A percentile compares a stretch with the other conserved stretches of the same genome.
Evolutionary conservation across 2,329 filamentous ascomycete genomes (phyloP).

Genomic region (Pestalotiopsis sp.): DNA sequence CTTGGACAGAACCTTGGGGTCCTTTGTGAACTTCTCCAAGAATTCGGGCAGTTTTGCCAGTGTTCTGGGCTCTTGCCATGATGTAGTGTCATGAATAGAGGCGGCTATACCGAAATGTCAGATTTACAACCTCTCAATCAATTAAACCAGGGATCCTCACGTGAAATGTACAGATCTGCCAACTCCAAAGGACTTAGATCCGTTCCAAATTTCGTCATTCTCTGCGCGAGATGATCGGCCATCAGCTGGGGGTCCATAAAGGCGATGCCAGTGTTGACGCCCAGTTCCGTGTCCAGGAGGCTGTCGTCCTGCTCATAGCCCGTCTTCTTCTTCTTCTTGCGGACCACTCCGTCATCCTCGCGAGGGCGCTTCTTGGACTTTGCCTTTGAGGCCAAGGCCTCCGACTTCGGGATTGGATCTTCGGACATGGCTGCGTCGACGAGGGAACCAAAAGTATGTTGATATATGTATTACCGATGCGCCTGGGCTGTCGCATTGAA

Average conservation of each 20-base stretch:
- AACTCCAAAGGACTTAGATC: conserved; percentile 83
- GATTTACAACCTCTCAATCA: neutral
- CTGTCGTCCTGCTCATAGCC: conserved; percentile 55
- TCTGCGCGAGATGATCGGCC: conserved; percentile 82
- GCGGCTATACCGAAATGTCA: conserved; percentile 51
- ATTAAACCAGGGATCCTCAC: conserved; percentile 43
- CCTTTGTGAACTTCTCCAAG: conserved; percentile 65
- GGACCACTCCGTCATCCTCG: conserved; percentile 44
- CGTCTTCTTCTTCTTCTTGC: conserved; percentile 55
- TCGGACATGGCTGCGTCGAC: conserved; percentile 11
- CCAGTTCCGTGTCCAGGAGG: conserved; percentile 65
- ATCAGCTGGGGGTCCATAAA: conserved; percentile 81
- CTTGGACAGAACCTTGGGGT: conserved; percentile 59
- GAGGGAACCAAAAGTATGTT: neutral
- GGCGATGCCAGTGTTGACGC: conserved; percentile 77
- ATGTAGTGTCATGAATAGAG: conserved; percentile 77
- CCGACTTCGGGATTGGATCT: conserved; percentile 16
- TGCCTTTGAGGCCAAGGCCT: conserved; percentile 24
- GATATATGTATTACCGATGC: neutral
- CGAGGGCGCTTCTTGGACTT: conserved; percentile 56
- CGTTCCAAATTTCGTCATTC: conserved; percentile 73
- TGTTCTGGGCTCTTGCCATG: conserved; percentile 65
- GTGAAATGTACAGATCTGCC: conserved; percentile 77
- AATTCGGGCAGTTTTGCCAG: conserved; percentile 77
- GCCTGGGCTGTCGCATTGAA: neutral